Evolutionary conservation across 129 eudicot species (phyloP).

Genomic region (Chrysanthemum makinoi): DNA sequence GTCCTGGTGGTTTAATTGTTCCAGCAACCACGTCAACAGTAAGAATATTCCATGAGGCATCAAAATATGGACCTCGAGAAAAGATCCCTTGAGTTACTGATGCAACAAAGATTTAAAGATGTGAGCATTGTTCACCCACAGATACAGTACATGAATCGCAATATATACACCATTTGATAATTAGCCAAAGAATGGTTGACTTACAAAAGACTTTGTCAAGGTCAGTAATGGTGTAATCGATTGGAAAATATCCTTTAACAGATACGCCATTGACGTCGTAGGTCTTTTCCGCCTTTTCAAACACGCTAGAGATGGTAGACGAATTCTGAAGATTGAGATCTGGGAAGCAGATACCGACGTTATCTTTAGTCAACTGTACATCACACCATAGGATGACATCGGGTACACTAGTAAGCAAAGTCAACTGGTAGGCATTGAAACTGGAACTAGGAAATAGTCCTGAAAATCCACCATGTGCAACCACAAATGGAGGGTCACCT

Average conservation of each 20-base stretch:
- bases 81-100: constrained; percentile 68
- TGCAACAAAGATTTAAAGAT: background rate
- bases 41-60: constrained; percentile 34
- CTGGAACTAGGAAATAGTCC: constrained; percentile 57
- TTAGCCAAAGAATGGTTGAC: constrained; percentile 16
- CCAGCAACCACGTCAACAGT: constrained; percentile 38
- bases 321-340: constrained; percentile 37
- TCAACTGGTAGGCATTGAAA: constrained; percentile 30
- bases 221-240: constrained; percentile 49
- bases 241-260: constrained; percentile 44
- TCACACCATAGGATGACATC: constrained; percentile 48
- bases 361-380: constrained; percentile 57
- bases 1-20: constrained; percentile 41
- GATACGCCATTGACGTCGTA: constrained; percentile 43
- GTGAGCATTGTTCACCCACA: background rate
- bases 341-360: constrained; percentile 50
- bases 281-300: constrained; percentile 15
- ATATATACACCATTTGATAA: background rate
- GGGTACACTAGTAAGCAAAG: constrained; percentile 27
- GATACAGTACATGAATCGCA: background rate
- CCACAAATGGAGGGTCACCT: constrained; percentile 41
- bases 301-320: constrained; percentile 13
- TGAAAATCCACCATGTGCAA: constrained; percentile 66
- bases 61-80: constrained; percentile 52
- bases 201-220: constrained; percentile 47